Percentiles rank a stretch among this genome's conserved stretches.
These are phyloP conservation scores for Aspergillus fumigatus DNA, from an alignment of 2,329 filamentous ascomycete species.

Conservation along the genomic window DNA sequence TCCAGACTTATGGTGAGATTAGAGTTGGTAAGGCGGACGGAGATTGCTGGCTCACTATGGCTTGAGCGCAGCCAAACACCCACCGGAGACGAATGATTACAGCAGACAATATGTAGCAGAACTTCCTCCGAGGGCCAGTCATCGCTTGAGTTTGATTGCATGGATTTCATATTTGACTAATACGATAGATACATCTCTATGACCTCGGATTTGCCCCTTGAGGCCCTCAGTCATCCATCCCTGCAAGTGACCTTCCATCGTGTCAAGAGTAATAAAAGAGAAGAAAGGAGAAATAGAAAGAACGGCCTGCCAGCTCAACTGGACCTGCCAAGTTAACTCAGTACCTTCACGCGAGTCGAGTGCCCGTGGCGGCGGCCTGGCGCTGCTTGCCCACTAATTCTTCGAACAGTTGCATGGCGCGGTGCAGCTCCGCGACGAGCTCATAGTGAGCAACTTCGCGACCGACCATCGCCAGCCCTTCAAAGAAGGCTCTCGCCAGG, in stretches of 20 bases:
- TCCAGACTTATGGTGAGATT: neutral
- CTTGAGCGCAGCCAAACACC: neutral
- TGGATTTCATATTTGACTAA: neutral
- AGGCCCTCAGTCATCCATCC: neutral
- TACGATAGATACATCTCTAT: neutral
- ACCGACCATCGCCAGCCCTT: conserved; percentile 24
- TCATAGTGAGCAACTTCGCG: conserved; percentile 16
- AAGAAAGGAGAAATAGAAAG: neutral
- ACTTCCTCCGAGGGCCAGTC: neutral
- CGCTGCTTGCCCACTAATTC: conserved; percentile 30
- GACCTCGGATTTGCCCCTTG: neutral
- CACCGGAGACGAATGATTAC: neutral
- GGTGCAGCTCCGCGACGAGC: conserved; percentile 20
- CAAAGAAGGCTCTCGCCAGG: conserved; percentile 28
- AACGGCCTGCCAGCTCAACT: neutral
- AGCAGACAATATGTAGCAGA: neutral
- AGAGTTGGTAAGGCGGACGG: neutral
- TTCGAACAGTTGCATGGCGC: conserved; percentile 22
- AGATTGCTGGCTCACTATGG: neutral
- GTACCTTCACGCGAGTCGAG: neutral
- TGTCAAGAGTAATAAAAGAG: conserved; percentile 1
- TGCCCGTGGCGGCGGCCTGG: neutral
- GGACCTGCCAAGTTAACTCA: neutral
- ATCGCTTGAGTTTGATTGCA: neutral
- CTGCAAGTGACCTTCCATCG: neutral